Base-by-base conservation (phyloP, 805 yeast species). In the Hanseniaspora taiwanica region DNA sequence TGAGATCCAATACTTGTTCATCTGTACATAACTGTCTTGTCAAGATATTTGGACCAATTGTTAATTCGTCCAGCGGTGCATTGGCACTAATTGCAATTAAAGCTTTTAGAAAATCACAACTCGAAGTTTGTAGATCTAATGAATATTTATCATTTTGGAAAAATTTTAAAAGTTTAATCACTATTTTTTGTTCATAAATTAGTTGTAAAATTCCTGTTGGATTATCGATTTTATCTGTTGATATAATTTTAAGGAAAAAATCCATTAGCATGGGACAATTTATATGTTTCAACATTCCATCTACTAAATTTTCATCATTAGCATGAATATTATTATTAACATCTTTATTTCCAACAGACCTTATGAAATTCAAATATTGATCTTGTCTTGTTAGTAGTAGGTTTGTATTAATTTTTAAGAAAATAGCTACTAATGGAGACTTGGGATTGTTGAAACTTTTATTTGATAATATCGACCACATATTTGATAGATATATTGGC, bases 51-150 rank as follows among this genome's bases (percentile, higher is more conserved):
- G 98, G 98, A 0, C 98, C 98, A 39, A 91, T 84, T 7, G 94
- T 81, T 37, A 91, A 79, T 36, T 64, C 69, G 44, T 65, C 69
- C 35, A 85, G 76, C 46, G 83, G 87, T 2, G 82, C 85, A 55
- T 89, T 91, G 4, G 96, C 94, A n/a, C 95, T 83, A 21, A 91
- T 83, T 5, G 96, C 82, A 31, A 91, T 82, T 48, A 91, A 71
- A 0, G 96, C 94, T 58, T 91, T 91, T 38, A 91, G 64, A 54
- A 91, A 91, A 58, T 91, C 98, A 21, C 95, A 91, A 2, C 91
- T 86, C 6, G 96, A 89, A 2, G 91, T 77, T 57, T 89, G 97
- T 39, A 78, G 73, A 33, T 81, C 75, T 4, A 86, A 62, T 21
- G 55, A 53, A 21, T 70, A 65, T 12, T 70, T 69, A 0, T 85